Conservation (phyloP, 148 eudicot species). For the Cornus florida region DNA sequence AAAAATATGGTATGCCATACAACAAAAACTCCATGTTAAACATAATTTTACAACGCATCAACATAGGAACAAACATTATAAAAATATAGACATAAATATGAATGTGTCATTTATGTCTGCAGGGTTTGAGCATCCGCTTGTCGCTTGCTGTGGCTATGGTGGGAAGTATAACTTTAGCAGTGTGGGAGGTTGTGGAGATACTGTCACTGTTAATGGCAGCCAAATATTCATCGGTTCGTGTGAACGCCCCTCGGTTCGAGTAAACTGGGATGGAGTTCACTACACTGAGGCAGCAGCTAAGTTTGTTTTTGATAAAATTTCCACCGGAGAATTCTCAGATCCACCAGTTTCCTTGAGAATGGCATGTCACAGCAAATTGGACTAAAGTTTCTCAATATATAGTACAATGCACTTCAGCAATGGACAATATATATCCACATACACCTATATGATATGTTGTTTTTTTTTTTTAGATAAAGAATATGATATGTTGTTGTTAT, state of each 20-base stretch:
- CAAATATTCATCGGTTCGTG: not conserved
- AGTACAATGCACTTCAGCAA: no score
- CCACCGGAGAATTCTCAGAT: not conserved
- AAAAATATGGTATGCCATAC: constrained; percentile 14
- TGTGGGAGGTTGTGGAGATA: not conserved
- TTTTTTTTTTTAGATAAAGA: no score
- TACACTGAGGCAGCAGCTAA: not conserved
- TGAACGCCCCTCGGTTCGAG: not conserved
- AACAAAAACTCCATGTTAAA: not conserved
- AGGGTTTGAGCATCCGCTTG: not conserved
- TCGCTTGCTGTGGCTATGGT: not conserved
- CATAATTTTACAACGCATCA: not conserved
- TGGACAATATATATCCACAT: no score
- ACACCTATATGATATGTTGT: no score
- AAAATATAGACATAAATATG: not conserved
- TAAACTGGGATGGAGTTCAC: not conserved
- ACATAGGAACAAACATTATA: not conserved
- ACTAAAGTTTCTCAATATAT: no score
- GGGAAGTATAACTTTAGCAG: not conserved
- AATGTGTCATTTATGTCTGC: not conserved
- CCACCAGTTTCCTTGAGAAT: not conserved
- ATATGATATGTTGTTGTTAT: no score
- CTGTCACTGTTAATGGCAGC: not conserved
- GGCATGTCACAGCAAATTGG: not conserved
- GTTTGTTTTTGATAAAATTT: not conserved